These are phyloP conservation scores for Ophiostoma tasmaniense DNA, from an alignment of 2,329 filamentous ascomycete species.

Conservation along the genomic window DNA sequence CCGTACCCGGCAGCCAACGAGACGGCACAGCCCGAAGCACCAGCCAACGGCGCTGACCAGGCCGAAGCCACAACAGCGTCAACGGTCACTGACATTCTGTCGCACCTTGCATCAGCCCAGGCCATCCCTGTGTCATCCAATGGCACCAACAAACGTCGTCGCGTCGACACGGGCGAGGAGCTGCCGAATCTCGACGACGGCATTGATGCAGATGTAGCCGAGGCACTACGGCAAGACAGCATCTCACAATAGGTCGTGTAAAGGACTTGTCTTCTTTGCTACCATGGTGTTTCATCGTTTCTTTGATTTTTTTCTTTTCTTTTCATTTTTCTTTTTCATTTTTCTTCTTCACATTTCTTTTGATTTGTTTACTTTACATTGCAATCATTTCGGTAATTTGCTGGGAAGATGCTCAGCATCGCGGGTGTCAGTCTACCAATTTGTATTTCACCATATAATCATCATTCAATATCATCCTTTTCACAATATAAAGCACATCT, in stretches of 20 bases:
- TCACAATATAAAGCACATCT: not conserved
- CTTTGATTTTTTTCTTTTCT: not conserved
- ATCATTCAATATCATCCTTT: not conserved
- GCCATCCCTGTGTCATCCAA: constrained; percentile 39
- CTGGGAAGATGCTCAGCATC: not conserved
- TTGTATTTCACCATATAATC: not conserved
- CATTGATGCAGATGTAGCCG: constrained; percentile 49
- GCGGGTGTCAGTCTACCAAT: not conserved
- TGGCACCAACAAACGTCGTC: constrained; percentile 48
- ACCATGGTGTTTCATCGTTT: not conserved
- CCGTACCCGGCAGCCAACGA: not conserved
- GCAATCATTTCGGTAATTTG: not conserved
- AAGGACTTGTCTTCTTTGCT: not conserved
- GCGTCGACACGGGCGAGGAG: constrained; percentile 43
- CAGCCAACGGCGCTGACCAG: not conserved
- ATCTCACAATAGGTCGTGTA: not conserved
- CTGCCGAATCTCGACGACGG: constrained; percentile 48
- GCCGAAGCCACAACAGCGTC: not conserved
- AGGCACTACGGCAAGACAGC: constrained; percentile 37
- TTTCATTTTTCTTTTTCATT: no score
- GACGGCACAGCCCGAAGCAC: not conserved
- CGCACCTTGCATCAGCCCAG: not conserved
- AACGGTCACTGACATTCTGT: not conserved
- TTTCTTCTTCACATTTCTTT: no score
- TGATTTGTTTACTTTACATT: not conserved